Conservation (phyloP, 1,139 yeast genomes). For the Kodamaea alishanica region DNA sequence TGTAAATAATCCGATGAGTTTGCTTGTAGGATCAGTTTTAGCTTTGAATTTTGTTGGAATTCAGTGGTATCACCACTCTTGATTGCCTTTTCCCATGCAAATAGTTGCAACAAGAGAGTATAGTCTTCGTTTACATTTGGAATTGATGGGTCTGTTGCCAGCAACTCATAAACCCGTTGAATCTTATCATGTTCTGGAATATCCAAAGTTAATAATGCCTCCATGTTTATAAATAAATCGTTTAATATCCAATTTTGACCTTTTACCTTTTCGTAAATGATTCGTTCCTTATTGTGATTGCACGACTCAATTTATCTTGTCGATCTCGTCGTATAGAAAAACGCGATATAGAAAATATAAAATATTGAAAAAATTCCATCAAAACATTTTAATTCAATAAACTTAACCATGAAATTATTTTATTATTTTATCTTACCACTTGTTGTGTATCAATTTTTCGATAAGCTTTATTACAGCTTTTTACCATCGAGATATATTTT, state of each 20-base stretch:
- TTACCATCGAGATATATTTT: conserved; percentile 65
- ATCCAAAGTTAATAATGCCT: neutral
- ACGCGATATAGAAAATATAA: no score
- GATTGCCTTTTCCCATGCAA: conserved; percentile 6
- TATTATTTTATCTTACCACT: conserved; percentile 18
- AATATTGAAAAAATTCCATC: no score
- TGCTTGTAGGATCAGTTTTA: conserved; percentile 4
- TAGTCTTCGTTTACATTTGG: neutral
- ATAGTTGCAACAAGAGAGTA: conserved; percentile 1
- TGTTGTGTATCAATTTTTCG: conserved; percentile 29
- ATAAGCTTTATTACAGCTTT: conserved; percentile 55
- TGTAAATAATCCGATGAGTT: conserved; percentile 4
- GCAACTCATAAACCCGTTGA: neutral
- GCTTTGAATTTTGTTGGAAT: conserved; percentile 2
- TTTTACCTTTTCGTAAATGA: neutral
- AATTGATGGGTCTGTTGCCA: no score
- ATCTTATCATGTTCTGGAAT: neutral
- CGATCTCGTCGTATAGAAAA: no score
- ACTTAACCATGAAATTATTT: conserved; percentile 13
- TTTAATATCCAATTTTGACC: neutral
- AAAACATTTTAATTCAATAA: no score
- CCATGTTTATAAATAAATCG: neutral
- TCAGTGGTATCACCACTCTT: conserved; percentile 3
- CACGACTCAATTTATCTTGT: no score
- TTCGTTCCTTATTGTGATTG: neutral